phyloP scores from a whole-genome alignment of 1,139 yeast genomes.

The Casaregolazyma lundiana region DNA sequence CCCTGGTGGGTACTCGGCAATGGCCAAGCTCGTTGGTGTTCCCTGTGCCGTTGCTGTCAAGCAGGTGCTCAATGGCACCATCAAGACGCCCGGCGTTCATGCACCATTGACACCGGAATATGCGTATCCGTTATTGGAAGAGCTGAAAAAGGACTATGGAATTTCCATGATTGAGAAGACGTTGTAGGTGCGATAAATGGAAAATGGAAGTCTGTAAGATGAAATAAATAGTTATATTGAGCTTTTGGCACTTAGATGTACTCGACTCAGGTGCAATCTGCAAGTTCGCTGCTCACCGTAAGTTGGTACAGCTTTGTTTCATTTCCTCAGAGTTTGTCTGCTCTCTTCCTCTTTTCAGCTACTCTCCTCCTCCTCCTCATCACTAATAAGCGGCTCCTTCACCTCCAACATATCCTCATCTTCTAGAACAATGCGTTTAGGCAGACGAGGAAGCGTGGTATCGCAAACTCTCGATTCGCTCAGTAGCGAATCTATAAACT shows the following conservation, averaged over 20 bases:
- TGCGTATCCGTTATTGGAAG: constrained; percentile 85
- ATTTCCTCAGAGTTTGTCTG: constrained; percentile 16
- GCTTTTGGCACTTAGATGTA: background rate
- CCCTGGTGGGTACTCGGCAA: constrained; percentile 91
- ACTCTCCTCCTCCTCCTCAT: constrained; percentile 18
- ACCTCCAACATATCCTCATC: constrained; percentile 38
- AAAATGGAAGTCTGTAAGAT: background rate
- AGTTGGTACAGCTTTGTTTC: too few species aligned
- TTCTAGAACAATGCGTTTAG: constrained; percentile 37
- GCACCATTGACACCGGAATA: constrained; percentile 93
- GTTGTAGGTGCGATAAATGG: constrained; percentile 17
- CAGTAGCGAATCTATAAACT: constrained; percentile 52
- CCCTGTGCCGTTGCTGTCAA: constrained; percentile 96
- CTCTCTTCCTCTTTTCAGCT: constrained; percentile 8
- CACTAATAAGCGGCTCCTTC: constrained; percentile 31
- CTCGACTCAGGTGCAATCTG: too few species aligned
- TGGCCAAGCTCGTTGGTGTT: constrained; percentile 98
- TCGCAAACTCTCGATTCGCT: constrained; percentile 51
- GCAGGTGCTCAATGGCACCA: constrained; percentile 80
- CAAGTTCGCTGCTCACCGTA: too few species aligned
- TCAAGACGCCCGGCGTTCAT: constrained; percentile 73
- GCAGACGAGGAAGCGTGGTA: constrained; percentile 58
- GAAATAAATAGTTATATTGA: background rate
- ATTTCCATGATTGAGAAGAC: constrained; percentile 84
- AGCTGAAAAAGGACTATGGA: constrained; percentile 83